Base-by-base conservation (phyloP, 345 rosid species). In the Clarkia xantiana region DNA sequence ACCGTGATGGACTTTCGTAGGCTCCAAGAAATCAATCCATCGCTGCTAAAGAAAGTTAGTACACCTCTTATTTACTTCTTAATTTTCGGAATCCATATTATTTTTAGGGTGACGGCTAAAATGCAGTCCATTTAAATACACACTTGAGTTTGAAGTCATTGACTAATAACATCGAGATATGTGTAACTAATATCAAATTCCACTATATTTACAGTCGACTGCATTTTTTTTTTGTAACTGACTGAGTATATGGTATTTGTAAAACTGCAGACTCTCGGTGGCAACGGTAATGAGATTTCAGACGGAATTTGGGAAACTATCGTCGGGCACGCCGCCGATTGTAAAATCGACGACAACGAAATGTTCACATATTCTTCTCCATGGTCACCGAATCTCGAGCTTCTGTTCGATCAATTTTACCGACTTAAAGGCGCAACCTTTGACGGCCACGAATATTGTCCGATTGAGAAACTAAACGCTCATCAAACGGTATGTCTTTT, bases 231-330 rank as follows among this genome's bases (percentile, higher is more conserved):
- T n/a, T n/a, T n/a, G n/a, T n/a, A n/a, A n/a, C n/a, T n/a, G n/a
- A n/a, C n/a, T n/a, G n/a, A n/a, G n/a, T n/a, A n/a, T n/a, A n/a
- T n/a, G n/a, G n/a, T n/a, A n/a, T n/a, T n/a, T n/a, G n/a, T n/a
- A n/a, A n/a, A 18, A 54, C 18, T 11, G 63, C 66, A 91, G 98
- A 62, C 70, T 2, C 49, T 86, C 43, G 62, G 69, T 40, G n/a
- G 56, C 47, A 5, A 25, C 11, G 16, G 18, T 47, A 44, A 17
- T n/a, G 69, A 65, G 23, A 59, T 60, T 50, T 54, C 93, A 17
- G 67, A 55, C 51, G 74, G 6, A 59, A 62, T 0, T 8, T 86
- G 89, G 93, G 67, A 80, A 0, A 45, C 68, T 38, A 81, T 84
- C 47, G 61, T 71, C 43, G 63, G 54, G 0, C 98, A 91, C 20